phyloP scores from a whole-genome alignment of 169 alveolate species.

The Plasmodium coatneyi region DNA sequence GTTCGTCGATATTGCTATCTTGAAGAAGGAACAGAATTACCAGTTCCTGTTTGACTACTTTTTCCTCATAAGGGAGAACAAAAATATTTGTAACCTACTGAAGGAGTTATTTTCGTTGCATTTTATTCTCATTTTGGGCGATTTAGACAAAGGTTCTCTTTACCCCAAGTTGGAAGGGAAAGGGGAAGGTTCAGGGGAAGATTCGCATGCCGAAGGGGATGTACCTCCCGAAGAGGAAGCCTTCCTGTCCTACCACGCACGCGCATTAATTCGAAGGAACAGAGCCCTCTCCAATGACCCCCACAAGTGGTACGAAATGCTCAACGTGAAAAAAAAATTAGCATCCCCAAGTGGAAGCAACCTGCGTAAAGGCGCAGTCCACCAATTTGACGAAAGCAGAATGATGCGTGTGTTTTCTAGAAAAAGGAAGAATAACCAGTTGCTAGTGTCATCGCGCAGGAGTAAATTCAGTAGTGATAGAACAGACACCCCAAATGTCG shows the following conservation, averaged over 20 bases:
- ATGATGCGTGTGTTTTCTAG: conserved; percentile 9
- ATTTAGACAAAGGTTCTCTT: not conserved
- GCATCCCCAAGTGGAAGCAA: not conserved
- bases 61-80: not conserved
- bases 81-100: not conserved
- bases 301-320: conserved; percentile 38
- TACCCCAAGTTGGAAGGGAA: not conserved
- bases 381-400: not conserved
- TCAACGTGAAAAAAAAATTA: conserved; percentile 17
- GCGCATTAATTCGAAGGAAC: conserved; percentile 10
- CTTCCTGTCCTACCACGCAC: not conserved
- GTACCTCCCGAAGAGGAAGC: not conserved
- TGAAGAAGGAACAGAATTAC: conserved; percentile 21
- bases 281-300: not conserved
- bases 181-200: not conserved
- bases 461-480: not conserved
- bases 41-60: conserved; percentile 4
- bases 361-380: not conserved
- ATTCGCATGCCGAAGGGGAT: not conserved
- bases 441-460: not conserved
- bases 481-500: not conserved
- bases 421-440: not conserved
- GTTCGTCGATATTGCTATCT: conserved; percentile 47
- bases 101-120: conserved; percentile 7
- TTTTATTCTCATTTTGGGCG: conserved; percentile 18